A percentile compares a stretch with the other conserved stretches of the same genome.
Evolutionary conservation across 73 alveolate species (phyloP).

Genomic region (Paramecium octaurelia): DNA sequence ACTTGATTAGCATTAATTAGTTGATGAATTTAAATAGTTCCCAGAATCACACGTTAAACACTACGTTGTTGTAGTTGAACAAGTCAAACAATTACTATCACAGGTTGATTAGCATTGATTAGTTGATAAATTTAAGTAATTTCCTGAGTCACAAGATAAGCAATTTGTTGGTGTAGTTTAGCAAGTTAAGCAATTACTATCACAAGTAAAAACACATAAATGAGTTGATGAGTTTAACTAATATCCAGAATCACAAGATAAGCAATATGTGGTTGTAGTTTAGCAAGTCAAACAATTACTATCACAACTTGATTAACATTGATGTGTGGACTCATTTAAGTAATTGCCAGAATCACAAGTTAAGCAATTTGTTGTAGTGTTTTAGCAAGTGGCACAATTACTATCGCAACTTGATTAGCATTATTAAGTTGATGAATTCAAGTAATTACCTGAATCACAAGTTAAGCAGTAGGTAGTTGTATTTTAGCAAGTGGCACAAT

Average conservation of each 20-base stretch:
- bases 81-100: background rate
- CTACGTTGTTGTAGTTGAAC: background rate
- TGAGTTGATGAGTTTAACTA: background rate
- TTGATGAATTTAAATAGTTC: background rate
- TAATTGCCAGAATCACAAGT: background rate
- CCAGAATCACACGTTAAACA: background rate
- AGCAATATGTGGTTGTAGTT: background rate
- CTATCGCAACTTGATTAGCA: too few relatives aligned
- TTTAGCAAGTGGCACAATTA: background rate
- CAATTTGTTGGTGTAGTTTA: background rate
- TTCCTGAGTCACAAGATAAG: background rate
- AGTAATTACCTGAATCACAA: too few relatives aligned
- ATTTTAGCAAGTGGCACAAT: too few relatives aligned
- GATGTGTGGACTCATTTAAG: background rate
- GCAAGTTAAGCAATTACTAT: background rate
- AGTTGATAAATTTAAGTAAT: background rate
- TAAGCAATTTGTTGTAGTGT: background rate
- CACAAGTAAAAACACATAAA: background rate
- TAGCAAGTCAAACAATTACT: background rate
- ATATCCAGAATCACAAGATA: background rate
- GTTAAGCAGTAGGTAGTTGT: too few relatives aligned
- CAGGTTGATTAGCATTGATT: background rate
- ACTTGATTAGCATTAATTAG: background rate
- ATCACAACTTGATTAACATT: background rate
- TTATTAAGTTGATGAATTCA: too few relatives aligned